Conservation (phyloP, 2,329 filamentous ascomycete genomes). For the Cadophora sp. region DNA sequence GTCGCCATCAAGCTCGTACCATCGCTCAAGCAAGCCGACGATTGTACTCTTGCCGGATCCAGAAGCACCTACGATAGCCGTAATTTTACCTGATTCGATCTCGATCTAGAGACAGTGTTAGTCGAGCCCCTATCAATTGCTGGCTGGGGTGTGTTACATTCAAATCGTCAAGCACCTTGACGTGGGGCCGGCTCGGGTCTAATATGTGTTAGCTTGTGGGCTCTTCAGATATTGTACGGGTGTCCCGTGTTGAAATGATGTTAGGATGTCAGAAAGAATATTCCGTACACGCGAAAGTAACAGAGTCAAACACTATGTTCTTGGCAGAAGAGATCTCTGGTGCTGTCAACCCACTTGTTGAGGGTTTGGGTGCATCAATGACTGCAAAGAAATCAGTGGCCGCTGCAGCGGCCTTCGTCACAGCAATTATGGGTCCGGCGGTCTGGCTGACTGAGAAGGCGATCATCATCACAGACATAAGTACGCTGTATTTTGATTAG, state of each 20-base stretch:
- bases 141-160: neutral
- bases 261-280: neutral
- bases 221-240: neutral
- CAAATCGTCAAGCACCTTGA: conserved; percentile 65
- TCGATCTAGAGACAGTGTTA: conserved; percentile 10
- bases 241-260: neutral
- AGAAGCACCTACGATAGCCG: conserved; percentile 76
- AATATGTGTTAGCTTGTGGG: neutral
- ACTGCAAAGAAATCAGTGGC: conserved; percentile 48
- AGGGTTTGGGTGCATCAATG: conserved; percentile 48
- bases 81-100: conserved; percentile 68
- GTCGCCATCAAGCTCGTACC: conserved; percentile 69
- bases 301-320: conserved; percentile 66
- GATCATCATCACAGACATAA: conserved; percentile 64
- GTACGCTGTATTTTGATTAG: conserved; percentile 20
- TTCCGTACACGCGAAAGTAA: conserved; percentile 70
- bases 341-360: conserved; percentile 50
- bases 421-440: conserved; percentile 64
- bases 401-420: conserved; percentile 47
- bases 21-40: conserved; percentile 72
- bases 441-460: conserved; percentile 63
- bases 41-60: conserved; percentile 79
- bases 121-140: neutral
- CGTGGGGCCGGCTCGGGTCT: conserved; percentile 64
- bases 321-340: conserved; percentile 57